Evolutionary conservation across 192 early-diverging fungal genomes (phyloP), one percentile per base, ranked within the genome.

Genomic region (Linderina pennispora): DNA sequence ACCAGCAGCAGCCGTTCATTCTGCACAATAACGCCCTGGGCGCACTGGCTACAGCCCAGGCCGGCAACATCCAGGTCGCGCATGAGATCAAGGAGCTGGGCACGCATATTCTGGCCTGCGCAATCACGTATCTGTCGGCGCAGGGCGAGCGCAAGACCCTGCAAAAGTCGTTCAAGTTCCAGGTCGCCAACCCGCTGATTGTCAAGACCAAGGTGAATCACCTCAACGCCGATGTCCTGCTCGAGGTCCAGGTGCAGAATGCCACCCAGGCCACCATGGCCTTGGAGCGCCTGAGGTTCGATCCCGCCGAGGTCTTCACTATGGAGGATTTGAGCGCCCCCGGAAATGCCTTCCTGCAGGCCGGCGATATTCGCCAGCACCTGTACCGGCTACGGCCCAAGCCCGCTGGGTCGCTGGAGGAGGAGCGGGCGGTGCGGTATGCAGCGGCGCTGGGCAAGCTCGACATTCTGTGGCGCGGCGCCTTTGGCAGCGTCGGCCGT

Each of bases 21-120:
- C n/a, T n/a, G n/a, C n/a, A n/a, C n/a, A 84, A 92, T 40, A 88
- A 81, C 11, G 34, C 25, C 36, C 53, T 48, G 44, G 23, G 23
- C 32, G 36, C 44, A 43, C 59, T 96, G 28, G 83, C 84, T 21
- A 83, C 87, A 0, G 66, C 77, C 10, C 80, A 86, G 50, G 78
- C 83, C 10, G 58, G 77, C 41, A 88, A 93, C 51, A 82, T 85
- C 46, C 72, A 90, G 41, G 80, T 92, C 25, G 68, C 80, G 13
- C 92, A 98, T 54, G 95, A 98, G 65, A 93, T 97, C 62, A 98
- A 95, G 53, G 91, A 98, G 62, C 71, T 97, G 23, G 94, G 92
- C 13, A 75, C 85, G 13, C 95, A 98, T 52, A 89, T 91, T 17
- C 77, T 98, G 26, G 86, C 86, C 1, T 97, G 95, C 50, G 82